Percentiles rank a stretch among this genome's conserved stretches.
phyloP scores from a whole-genome alignment of 305 asterid genomes.

The Salvia sclarea region DNA sequence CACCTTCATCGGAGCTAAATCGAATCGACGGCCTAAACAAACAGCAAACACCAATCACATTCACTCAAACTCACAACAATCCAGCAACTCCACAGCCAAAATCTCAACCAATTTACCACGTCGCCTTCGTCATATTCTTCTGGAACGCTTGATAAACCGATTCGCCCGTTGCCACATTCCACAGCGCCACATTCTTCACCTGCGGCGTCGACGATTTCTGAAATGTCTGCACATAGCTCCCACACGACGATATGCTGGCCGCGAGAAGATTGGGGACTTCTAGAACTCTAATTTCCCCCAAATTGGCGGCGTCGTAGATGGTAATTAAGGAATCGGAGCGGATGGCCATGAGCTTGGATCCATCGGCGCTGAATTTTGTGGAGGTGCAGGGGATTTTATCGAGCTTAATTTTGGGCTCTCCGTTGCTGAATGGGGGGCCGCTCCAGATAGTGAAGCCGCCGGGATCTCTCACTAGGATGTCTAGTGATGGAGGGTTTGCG shows the following conservation, averaged over 20 bases:
- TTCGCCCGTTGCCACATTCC: conserved; percentile 72
- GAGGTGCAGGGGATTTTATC: conserved; percentile 59
- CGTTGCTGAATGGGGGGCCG: conserved; percentile 82
- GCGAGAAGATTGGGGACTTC: conserved; percentile 75
- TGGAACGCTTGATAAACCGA: conserved; percentile 62
- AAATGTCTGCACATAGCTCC: conserved; percentile 85
- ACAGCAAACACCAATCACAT: neutral
- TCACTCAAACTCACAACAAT: conserved; percentile 19
- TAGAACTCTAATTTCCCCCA: conserved; percentile 61
- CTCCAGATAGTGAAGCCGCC: conserved; percentile 75
- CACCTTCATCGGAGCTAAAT: conserved; percentile 77
- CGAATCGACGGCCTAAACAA: conserved; percentile 69
- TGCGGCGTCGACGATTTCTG: conserved; percentile 70
- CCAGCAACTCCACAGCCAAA: conserved; percentile 20
- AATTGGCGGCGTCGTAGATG: conserved; percentile 58
- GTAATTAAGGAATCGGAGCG: conserved; percentile 58
- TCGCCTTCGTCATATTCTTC: conserved; percentile 82
- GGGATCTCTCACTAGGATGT: conserved; percentile 71
- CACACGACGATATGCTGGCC: conserved; percentile 81
- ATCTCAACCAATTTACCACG: conserved; percentile 55
- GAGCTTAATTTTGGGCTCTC: conserved; percentile 64
- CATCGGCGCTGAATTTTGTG: conserved; percentile 80
- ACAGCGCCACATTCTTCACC: conserved; percentile 71
- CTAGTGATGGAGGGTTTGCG: conserved; percentile 52
- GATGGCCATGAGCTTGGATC: conserved; percentile 71